Conservation (phyloP, 331 rosid genomes). For the Dryas integrifolia region DNA sequence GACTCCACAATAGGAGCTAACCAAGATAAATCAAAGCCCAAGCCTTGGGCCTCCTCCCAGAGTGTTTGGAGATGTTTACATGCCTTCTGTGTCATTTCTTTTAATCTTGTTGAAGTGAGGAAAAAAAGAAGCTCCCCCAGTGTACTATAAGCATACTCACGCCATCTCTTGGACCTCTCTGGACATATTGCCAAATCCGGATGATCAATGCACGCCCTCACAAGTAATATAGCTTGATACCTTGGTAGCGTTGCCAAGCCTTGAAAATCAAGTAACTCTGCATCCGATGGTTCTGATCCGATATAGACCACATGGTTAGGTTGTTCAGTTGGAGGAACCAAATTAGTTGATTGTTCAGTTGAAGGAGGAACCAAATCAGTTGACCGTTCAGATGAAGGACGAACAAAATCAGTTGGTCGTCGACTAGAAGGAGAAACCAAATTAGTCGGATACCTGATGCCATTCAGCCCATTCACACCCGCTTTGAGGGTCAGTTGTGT, state of each 20-base stretch:
- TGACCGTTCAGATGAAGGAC: too few species aligned
- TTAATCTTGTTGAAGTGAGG: conserved; percentile 1
- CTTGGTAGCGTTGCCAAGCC: conserved; percentile 13
- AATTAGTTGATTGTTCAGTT: too few species aligned
- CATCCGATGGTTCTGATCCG: not conserved
- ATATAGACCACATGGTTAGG: not conserved
- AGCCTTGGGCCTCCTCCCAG: conserved; percentile 19
- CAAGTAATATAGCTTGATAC: conserved; percentile 2
- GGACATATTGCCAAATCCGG: conserved; percentile 4
- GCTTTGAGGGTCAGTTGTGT: not conserved
- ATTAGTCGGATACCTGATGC: too few species aligned
- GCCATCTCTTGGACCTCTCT: not conserved
- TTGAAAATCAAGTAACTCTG: conserved; percentile 16
- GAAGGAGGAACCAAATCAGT: too few species aligned
- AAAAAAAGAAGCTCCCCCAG: conserved; percentile 16
- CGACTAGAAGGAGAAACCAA: too few species aligned
- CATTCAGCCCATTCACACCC: too few species aligned
- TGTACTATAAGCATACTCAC: conserved; percentile 8
- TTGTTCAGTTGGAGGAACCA: too few species aligned
- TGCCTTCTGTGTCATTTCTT: conserved; percentile 4
- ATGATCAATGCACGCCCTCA: conserved; percentile 1
- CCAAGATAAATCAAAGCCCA: conserved; percentile 22
- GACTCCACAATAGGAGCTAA: not conserved
- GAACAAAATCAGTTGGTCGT: too few species aligned
- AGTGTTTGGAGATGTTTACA: not conserved